Conservation (phyloP, 805 yeast genomes). For the Torulaspora microellipsoides region DNA sequence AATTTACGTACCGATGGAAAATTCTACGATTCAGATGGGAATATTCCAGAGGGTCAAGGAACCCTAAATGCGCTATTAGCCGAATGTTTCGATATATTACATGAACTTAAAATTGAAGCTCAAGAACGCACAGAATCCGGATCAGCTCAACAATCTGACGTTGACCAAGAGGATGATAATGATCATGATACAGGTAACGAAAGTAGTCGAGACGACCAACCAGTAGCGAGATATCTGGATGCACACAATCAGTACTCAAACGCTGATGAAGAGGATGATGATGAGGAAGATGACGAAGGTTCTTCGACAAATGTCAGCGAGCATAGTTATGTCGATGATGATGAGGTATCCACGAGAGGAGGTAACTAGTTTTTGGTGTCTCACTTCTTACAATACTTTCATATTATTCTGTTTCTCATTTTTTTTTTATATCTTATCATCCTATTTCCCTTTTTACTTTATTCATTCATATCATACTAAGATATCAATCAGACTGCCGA, state of each 20-base stretch:
- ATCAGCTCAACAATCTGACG: constrained; percentile 14
- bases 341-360: constrained; percentile 2
- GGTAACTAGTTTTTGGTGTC: too few relatives aligned
- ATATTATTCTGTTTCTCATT: too few relatives aligned
- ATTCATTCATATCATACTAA: not conserved
- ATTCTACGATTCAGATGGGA: constrained; percentile 72
- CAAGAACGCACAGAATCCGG: constrained; percentile 50
- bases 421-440: not conserved
- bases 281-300: constrained; percentile 18
- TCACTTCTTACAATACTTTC: too few relatives aligned
- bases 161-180: constrained; percentile 17
- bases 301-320: constrained; percentile 18
- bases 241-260: constrained; percentile 15
- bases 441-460: constrained; percentile 1
- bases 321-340: constrained; percentile 24
- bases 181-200: constrained; percentile 18
- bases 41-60: constrained; percentile 98
- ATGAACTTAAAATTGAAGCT: constrained; percentile 82
- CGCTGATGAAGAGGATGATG: constrained; percentile 19
- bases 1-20: constrained; percentile 86
- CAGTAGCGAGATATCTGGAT: constrained; percentile 20
- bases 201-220: constrained; percentile 15
- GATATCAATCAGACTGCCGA: not conserved
- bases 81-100: constrained; percentile 90
- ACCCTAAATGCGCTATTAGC: constrained; percentile 85